Evolutionary conservation across 768 basidiomycete species (phyloP), one percentile per base, ranked within the genome.

Genomic region (Mycena alexandri): DNA sequence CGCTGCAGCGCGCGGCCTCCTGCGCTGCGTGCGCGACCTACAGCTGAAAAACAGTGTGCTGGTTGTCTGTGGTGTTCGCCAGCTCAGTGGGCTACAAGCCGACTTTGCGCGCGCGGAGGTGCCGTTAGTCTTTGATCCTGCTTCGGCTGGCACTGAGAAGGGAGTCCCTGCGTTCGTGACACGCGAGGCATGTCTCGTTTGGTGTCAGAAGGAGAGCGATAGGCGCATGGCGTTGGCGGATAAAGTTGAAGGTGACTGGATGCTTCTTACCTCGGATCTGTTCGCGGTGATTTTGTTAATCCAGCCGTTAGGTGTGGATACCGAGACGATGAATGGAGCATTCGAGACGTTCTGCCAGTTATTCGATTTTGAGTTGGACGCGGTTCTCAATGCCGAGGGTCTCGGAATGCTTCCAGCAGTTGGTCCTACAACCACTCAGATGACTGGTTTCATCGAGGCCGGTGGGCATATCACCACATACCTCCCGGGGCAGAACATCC

Each of bases 21-120:
- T 33, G 41, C 67, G 67, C 29, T 63, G 55, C 50, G 33, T 42
- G 16, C 67, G 67, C 42, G 67, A 68, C 7, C 56, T 68, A 3
- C 33, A 25, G 29, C 34, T 59, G 25, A 33, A 44, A 21, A 21
- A 25, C 3, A 42, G 67, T 42, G n/a, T 36, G 29, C 61, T 63
- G 17, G 56, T 68, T 25, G 16, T 63, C 14, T 68, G 61, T 36
- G 54, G 66, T 10, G 34, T 53, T 7, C 19, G 34, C 19, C 29
- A 2, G 21, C 22, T 19, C 4, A 54, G 62, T 34, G 62, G 62
- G 21, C 36, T 63, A n/a, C 53, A 63, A 13, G 62, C 61, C 14
- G 61, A 63, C 43, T 47, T 63, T 12, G 43, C 12, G 19, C 62
- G 62, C 54, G 62, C 62, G 36, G 54, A 56, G 36, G 36, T 63